Conservation (phyloP, 352 stramenopile species). For the Pythium aristosporum region DNA sequence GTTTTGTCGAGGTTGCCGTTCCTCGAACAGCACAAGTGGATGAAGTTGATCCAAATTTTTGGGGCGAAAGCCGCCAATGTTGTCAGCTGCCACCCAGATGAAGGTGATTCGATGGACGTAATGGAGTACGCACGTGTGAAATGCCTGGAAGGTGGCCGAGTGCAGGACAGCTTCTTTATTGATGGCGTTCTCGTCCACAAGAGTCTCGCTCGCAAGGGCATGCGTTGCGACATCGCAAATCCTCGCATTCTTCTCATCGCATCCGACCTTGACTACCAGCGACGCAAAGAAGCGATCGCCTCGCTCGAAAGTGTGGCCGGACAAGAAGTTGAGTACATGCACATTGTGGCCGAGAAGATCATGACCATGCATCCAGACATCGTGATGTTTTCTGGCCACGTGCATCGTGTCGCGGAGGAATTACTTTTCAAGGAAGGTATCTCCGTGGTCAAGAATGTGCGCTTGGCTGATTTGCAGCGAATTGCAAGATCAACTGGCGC, state of each 20-base stretch:
- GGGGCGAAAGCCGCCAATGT: slow-evolving; percentile 56
- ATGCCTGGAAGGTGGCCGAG: slow-evolving; percentile 67
- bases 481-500: slow-evolving; percentile 76
- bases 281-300: slow-evolving; percentile 80
- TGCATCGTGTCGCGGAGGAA: slow-evolving; percentile 83
- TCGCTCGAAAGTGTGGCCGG: slow-evolving; percentile 80
- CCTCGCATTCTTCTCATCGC: slow-evolving; percentile 83
- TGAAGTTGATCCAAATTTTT: slow-evolving; percentile 81
- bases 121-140: slow-evolving; percentile 87
- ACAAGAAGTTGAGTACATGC: slow-evolving; percentile 90
- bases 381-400: slow-evolving; percentile 82
- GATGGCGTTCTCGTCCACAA: slow-evolving; percentile 88
- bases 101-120: slow-evolving; percentile 77
- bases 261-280: slow-evolving; percentile 81
- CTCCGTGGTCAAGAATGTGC: slow-evolving; percentile 86
- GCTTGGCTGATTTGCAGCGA: slow-evolving; percentile 71
- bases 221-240: slow-evolving; percentile 78
- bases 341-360: slow-evolving; percentile 88
- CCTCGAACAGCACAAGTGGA: slow-evolving; percentile 76
- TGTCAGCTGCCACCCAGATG: slow-evolving; percentile 65
- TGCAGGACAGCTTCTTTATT: slow-evolving; percentile 87
- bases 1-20: slow-evolving; percentile 58
- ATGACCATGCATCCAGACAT: slow-evolving; percentile 83
- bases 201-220: slow-evolving; percentile 76
- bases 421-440: slow-evolving; percentile 73